phyloP scores from a whole-genome alignment of 2,329 filamentous ascomycete genomes.

The Ascosphaera aggregata region DNA sequence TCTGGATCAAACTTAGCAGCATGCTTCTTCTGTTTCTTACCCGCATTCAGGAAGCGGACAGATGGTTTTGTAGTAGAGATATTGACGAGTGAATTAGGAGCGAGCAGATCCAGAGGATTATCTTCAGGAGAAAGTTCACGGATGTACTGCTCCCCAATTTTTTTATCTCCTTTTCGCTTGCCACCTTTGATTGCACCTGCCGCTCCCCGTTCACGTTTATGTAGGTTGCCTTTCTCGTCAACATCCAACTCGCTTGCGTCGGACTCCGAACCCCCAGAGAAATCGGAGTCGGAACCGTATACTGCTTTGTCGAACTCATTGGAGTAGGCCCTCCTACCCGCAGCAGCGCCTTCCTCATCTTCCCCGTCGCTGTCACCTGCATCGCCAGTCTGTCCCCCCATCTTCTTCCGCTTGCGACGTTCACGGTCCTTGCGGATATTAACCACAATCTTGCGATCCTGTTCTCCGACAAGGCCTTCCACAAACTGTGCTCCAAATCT shows the following conservation, averaged over 20 bases:
- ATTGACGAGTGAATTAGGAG: slow-evolving; percentile 68
- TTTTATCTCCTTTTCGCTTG: slow-evolving; percentile 28
- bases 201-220: slow-evolving; percentile 4
- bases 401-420: slow-evolving; percentile 73
- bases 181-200: slow-evolving; percentile 17
- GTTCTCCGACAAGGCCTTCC: slow-evolving; percentile 59
- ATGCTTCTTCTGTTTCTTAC: slow-evolving; percentile 17
- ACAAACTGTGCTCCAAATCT: slow-evolving; percentile 69
- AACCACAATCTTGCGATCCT: slow-evolving; percentile 68
- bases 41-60: slow-evolving; percentile 19
- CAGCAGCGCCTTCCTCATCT: slow-evolving; percentile 22
- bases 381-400: slow-evolving; percentile 34
- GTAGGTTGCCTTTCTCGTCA: slow-evolving; percentile 14
- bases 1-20: slow-evolving; percentile 21
- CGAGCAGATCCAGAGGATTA: slow-evolving; percentile 83
- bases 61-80: slow-evolving; percentile 75
- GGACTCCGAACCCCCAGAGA: slow-evolving; percentile 39
- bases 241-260: slow-evolving; percentile 25
- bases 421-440: slow-evolving; percentile 95
- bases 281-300: slow-evolving; percentile 46
- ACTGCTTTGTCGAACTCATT: slow-evolving; percentile 94
- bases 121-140: slow-evolving; percentile 60
- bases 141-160: slow-evolving; percentile 49
- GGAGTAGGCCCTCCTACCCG: slow-evolving; percentile 33
- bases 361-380: slow-evolving; percentile 30